Evolutionary conservation across 2,329 filamentous ascomycete species (phyloP).

Genomic region (Dendrostoma leiphaemia): DNA sequence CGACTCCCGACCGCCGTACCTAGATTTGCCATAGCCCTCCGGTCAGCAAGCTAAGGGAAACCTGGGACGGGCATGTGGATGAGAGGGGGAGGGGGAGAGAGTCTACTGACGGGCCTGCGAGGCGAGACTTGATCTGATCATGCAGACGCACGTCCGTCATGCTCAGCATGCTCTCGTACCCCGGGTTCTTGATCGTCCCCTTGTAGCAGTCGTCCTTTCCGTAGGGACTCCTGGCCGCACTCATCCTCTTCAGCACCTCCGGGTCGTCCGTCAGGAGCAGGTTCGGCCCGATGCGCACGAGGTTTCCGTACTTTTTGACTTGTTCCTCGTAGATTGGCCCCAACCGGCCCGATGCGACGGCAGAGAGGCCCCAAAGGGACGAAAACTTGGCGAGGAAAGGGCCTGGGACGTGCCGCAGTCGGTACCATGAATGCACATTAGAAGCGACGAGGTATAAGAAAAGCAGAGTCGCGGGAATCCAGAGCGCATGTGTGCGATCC

Average conservation of each 20-base stretch:
- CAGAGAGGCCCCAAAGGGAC: constrained; percentile 29
- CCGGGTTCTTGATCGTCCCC: neutral
- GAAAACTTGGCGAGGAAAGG: constrained; percentile 30
- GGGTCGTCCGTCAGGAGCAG: constrained; percentile 33
- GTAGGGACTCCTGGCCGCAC: constrained; percentile 28
- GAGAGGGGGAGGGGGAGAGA: too few relatives aligned
- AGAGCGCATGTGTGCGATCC: neutral
- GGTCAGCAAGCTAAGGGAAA: neutral
- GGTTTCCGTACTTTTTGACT: constrained; percentile 24
- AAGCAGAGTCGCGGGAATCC: neutral
- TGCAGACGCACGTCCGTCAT: constrained; percentile 23
- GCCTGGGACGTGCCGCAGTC: constrained; percentile 26
- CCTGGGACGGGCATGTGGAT: too few relatives aligned
- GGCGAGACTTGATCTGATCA: constrained; percentile 27
- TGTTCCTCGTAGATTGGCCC: constrained; percentile 23
- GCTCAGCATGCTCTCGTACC: constrained; percentile 6
- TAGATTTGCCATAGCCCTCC: neutral
- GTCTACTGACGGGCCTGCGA: neutral
- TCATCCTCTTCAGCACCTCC: constrained; percentile 28
- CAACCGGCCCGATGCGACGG: constrained; percentile 23
- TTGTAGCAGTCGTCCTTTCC: constrained; percentile 17
- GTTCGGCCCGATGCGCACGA: constrained; percentile 35
- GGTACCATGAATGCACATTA: constrained; percentile 9
- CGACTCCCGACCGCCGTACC: constrained; percentile 28
- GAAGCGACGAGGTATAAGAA: neutral